A percentile compares a stretch with the other conserved stretches of the same genome.
Evolutionary conservation across 768 basidiomycete species (phyloP).

Genomic region (Termitomyces sp.): DNA sequence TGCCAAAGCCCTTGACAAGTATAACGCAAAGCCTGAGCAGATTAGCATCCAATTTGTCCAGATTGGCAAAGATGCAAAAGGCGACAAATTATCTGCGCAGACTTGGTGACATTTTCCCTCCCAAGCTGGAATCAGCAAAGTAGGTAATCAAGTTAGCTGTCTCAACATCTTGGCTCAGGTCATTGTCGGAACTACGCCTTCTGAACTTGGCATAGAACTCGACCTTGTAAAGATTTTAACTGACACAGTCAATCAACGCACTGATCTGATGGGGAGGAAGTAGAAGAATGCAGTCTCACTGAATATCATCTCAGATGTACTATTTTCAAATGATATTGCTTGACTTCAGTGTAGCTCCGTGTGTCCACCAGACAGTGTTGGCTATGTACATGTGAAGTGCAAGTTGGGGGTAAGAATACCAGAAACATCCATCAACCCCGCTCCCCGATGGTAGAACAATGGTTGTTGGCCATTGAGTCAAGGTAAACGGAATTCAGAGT

Average conservation of each 20-base stretch:
- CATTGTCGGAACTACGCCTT: background rate
- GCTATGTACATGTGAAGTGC: no score
- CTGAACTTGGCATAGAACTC: background rate
- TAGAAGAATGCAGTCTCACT: no score
- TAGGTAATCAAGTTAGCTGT: background rate
- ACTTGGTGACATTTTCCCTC: background rate
- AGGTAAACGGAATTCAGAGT: no score
- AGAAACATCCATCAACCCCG: no score
- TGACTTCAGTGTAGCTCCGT: no score
- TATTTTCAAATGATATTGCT: no score
- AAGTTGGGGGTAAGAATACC: no score
- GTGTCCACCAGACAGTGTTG: no score
- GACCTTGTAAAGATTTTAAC: background rate
- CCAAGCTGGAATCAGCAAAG: background rate
- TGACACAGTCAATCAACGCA: background rate
- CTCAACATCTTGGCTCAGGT: background rate
- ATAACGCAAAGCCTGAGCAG: background rate
- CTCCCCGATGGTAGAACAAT: no score
- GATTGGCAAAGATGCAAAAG: background rate
- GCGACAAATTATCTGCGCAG: background rate
- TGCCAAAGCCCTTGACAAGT: background rate
- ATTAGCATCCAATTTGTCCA: background rate
- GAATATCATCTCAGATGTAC: no score
- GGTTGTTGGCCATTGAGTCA: no score
- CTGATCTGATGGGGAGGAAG: no score